These are phyloP conservation scores for Exophiala viscosa DNA, from an alignment of 2,329 filamentous ascomycete genomes.

Conservation along the genomic window DNA sequence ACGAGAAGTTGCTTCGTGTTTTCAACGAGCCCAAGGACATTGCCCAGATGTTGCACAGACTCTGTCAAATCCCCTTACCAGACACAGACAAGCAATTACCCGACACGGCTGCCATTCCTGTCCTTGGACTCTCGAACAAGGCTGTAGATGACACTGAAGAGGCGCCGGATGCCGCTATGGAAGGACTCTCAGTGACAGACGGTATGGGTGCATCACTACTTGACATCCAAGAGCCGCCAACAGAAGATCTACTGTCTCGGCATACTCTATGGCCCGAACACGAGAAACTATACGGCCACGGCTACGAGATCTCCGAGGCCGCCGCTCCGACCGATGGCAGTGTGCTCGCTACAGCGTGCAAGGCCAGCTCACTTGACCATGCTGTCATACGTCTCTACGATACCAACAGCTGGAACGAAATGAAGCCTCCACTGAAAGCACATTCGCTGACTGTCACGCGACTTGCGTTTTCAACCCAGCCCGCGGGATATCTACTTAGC, in stretches of 20 bases:
- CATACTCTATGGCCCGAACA: conserved; percentile 93
- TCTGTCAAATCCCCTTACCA: conserved; percentile 58
- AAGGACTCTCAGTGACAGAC: conserved; percentile 49
- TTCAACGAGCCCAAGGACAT: conserved; percentile 86
- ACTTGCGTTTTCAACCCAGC: conserved; percentile 67
- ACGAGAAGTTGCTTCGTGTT: conserved; percentile 96
- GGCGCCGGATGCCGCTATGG: conserved; percentile 29
- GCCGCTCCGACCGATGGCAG: conserved; percentile 70
- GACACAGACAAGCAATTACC: conserved; percentile 53
- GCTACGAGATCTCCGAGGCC: conserved; percentile 90
- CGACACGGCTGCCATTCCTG: conserved; percentile 90
- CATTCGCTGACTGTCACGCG: conserved; percentile 84
- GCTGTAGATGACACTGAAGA: conserved; percentile 61
- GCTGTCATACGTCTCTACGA: conserved; percentile 91
- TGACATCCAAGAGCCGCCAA: conserved; percentile 68
- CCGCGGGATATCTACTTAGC: conserved; percentile 73
- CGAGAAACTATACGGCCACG: conserved; percentile 96
- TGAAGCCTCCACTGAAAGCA: conserved; percentile 75
- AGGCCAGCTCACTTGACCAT: conserved; percentile 87
- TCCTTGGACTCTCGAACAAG: conserved; percentile 94
- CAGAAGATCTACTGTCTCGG: conserved; percentile 83
- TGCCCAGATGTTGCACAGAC: conserved; percentile 65
- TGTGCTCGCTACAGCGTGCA: conserved; percentile 86
- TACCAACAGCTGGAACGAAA: conserved; percentile 79
- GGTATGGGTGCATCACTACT: conserved; percentile 50